phyloP scores from a whole-genome alignment of 192 early-diverging fungal species.

The Piromyces finnis region DNA sequence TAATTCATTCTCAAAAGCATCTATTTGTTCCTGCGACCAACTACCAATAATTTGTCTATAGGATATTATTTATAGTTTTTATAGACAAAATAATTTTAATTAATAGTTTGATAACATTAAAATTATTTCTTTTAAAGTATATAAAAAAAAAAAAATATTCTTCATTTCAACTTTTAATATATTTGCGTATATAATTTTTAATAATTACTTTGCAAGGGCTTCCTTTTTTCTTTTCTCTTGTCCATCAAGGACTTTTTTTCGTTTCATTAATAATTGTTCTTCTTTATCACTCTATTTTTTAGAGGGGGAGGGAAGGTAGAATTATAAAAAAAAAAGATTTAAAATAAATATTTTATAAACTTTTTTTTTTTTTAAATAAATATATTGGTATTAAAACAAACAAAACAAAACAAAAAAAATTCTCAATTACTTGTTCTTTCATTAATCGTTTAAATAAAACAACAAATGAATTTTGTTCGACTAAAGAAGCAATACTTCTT shows the following conservation, averaged over 20 bases:
- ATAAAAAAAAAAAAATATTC: not conserved
- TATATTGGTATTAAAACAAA: too few species aligned
- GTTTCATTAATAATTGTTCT: not conserved
- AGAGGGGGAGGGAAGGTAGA: too few species aligned
- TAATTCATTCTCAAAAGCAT: not conserved
- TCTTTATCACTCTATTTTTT: not conserved
- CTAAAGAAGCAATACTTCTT: not conserved
- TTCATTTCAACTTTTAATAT: too few species aligned
- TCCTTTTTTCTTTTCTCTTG: not conserved
- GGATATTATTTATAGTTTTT: too few species aligned
- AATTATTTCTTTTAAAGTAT: too few species aligned
- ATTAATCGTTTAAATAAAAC: not conserved
- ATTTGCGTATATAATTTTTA: too few species aligned
- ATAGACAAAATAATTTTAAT: too few species aligned
- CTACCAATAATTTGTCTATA: not conserved
- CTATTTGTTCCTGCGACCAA: not conserved
- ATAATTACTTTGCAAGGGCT: not conserved
- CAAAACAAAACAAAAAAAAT: too few species aligned
- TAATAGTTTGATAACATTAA: too few species aligned
- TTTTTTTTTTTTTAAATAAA: too few species aligned
- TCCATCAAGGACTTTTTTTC: not conserved
- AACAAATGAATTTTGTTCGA: not conserved
- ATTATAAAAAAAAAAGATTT: too few species aligned
- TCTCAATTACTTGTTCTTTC: not conserved
- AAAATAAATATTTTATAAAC: too few species aligned